A percentile compares a stretch with the other conserved stretches of the same genome.
Evolutionary conservation across 441 rosid species (phyloP).

Genomic region (Geranium incanum): DNA sequence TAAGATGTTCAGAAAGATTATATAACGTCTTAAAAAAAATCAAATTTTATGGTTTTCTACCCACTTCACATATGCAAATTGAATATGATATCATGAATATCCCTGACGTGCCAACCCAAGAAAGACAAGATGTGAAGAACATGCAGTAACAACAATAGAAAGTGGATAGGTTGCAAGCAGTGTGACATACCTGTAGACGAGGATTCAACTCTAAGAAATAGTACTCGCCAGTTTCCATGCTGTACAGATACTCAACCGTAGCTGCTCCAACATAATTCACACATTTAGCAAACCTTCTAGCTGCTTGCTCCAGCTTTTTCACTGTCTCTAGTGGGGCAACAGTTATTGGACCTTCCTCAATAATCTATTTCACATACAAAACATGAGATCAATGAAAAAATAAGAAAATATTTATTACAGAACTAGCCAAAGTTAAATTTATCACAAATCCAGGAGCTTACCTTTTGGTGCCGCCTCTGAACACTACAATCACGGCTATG

Average conservation of each 20-base stretch:
- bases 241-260: conserved; percentile 91
- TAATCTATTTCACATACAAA: conserved; percentile 35
- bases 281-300: conserved; percentile 87
- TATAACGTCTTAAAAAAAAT: not conserved
- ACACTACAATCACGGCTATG: conserved; percentile 99
- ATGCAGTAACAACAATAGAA: not conserved
- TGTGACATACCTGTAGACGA: conserved; percentile 72
- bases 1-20: conserved; percentile 10
- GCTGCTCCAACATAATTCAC: conserved; percentile 98
- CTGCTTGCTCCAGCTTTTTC: conserved; percentile 93
- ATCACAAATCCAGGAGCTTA: not conserved
- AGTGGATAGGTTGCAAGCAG: conserved; percentile 13
- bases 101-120: not conserved
- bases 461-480: conserved; percentile 98
- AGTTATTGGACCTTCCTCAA: conserved; percentile 99
- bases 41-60: conserved; percentile 6
- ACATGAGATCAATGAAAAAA: not conserved
- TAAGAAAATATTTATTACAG: not conserved
- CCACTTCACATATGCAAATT: conserved; percentile 11
- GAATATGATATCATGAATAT: conserved; percentile 14
- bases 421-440: not conserved
- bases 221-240: conserved; percentile 98
- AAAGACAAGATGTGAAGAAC: not conserved
- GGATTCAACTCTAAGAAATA: conserved; percentile 98
- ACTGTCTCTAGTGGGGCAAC: conserved; percentile 80